Evolutionary conservation across 331 rosid species (phyloP), one percentile per base, ranked within the genome.

Genomic region (Cydonia oblonga): DNA sequence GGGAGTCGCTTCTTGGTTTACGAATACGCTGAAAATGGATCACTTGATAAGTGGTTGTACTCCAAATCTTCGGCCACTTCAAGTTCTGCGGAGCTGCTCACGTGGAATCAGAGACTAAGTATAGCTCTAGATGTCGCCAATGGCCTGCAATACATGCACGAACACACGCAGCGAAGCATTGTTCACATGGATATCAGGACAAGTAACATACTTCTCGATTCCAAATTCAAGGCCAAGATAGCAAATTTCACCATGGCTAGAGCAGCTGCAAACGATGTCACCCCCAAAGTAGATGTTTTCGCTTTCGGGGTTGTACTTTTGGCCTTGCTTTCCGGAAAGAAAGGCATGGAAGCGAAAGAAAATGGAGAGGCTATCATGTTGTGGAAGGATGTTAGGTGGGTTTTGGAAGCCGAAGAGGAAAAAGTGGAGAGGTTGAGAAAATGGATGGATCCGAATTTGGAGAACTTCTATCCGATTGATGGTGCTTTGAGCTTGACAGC

Each of bases 121-220:
- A 82, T 85, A 58, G 92, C 96, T 18, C 64, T 88, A 68, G 95
- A 85, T 77, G 81, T 90, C 29, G 90, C 90, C 6, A 80, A 75
- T 70, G 90, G 92, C 32, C 59, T 90, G 70, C 90, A 87, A 61
- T 88, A 84, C 82, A 35, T 90, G 87, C 95, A 90, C 52, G 95
- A 90, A 42, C 95, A 88, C 79, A 84, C 82, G 26, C 80, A 72
- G 40, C 97, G 92, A 30, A 88, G 82, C 78, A 77, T 88, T 30
- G 87, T 86, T 60, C 97, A 87, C 38, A 64, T 81, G 71, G 84
- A 86, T 51, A 81, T 90, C 77, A 75, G 88, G 76, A 56, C 86
- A 5, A 66, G 78, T 16, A 88, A 76, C 66, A 75, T 91, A 71
- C 92, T 90, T 75, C 79, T 87, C 0, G 96, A 84, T 63, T 78